Evolutionary conservation across 164 flowering plant genomes (phyloP), one percentile per base, ranked within the genome.

Genomic region (Magnolia changhungtana): DNA sequence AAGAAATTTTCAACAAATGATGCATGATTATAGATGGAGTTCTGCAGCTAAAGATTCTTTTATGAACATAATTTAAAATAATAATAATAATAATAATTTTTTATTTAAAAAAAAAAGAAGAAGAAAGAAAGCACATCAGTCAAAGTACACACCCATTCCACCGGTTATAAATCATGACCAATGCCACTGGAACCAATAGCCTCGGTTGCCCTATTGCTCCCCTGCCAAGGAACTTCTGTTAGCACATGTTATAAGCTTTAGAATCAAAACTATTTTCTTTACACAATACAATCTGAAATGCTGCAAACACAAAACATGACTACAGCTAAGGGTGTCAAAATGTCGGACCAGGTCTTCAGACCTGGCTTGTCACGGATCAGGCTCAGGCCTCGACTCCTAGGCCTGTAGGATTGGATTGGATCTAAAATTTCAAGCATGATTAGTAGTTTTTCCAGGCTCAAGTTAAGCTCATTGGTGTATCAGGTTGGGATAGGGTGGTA

Each of bases 131-230:
- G 58, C 50, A 69, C 51, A 59, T 11, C 21, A 27, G 58, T 58
- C 7, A 21, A 74, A 64, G 29, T 11, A 75, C 93, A 84, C 79
- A 96, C 99, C 80, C 93, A 78, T 96, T 92, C 99, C 98, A 96
- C 21, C 98, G 87, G 78, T 90, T 96, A 81, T 79, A 96, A 69
- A 96, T 63, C 98, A 96, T 92, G 84, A 96, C 99, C 80, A 94
- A 74, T 4, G 79, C 87, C 67, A 94, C 97, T 67, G 98, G 97
- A 79, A 94, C 91, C 76, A 94, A 80, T 20, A 92, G 77, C 87
- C 97, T 88, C 50, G 98, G 99, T 80, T 92, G 97, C 37, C 81
- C 88, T 75, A 80, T 66, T 58, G 91, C 97, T 79, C 94, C 98
- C 88, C 99, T 92, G 96, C 83, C 82, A 77, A 55, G 63, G 75